Conservation (phyloP, 1,139 yeast genomes). For the Yamadazyma conglobata region DNA sequence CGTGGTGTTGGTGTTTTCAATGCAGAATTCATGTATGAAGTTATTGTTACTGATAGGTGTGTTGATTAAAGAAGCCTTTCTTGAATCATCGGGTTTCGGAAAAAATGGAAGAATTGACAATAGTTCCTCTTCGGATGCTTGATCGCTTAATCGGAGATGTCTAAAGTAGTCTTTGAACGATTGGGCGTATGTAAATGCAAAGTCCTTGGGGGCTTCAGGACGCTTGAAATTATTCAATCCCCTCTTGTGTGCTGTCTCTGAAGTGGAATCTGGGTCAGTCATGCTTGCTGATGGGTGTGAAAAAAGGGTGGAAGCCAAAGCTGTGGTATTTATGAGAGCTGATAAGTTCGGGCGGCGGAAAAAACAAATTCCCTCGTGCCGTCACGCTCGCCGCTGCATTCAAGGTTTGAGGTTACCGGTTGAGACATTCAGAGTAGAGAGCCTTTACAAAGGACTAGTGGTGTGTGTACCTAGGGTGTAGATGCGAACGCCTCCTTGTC, state of each 20-base stretch:
- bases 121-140: constrained; percentile 28
- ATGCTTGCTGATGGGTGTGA: too few species aligned
- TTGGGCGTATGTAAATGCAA: constrained; percentile 22
- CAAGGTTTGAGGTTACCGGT: too few species aligned
- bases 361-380: too few species aligned
- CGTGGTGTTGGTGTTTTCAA: constrained; percentile 30
- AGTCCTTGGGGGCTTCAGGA: constrained; percentile 3
- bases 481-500: too few species aligned
- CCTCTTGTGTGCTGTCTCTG: constrained; percentile 8
- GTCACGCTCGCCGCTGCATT: too few species aligned
- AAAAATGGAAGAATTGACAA: constrained; percentile 54
- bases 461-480: too few species aligned
- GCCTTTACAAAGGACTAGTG: too few species aligned
- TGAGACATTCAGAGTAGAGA: too few species aligned
- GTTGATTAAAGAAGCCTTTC: constrained; percentile 46
- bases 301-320: too few species aligned
- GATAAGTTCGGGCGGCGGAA: too few species aligned
- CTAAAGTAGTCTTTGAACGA: constrained; percentile 40
- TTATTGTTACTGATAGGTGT: constrained; percentile 48
- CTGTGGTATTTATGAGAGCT: too few species aligned
- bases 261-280: too few species aligned
- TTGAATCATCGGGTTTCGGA: constrained; percentile 50
- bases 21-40: constrained; percentile 57
- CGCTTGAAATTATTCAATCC: constrained; percentile 6
- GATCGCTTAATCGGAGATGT: constrained; percentile 30